Percentiles rank a stretch among this genome's conserved stretches.
Evolutionary conservation across 768 basidiomycete genomes (phyloP).

Genomic region (Gloeophyllum trabeum): DNA sequence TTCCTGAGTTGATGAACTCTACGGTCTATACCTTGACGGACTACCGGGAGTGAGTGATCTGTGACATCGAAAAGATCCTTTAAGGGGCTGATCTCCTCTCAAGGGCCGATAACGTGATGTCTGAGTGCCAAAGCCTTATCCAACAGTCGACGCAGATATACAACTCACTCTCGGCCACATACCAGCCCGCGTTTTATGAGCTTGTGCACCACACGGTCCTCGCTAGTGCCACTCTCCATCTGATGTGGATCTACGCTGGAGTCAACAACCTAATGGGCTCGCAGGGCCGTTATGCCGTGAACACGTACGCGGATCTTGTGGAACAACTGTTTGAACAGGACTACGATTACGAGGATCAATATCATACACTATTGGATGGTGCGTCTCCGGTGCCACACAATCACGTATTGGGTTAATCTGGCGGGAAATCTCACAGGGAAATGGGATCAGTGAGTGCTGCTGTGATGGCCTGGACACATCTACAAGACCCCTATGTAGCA

Average conservation of each 20-base stretch:
- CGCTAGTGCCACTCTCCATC: constrained; percentile 45
- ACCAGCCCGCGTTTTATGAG: constrained; percentile 57
- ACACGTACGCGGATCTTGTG: constrained; percentile 42
- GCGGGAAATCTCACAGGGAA: constrained; percentile 25
- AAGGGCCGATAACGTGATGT: constrained; percentile 2
- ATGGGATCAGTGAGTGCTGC: constrained; percentile 45
- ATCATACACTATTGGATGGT: constrained; percentile 47
- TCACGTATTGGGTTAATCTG: not conserved
- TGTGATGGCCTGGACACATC: not conserved
- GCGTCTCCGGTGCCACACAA: constrained; percentile 9
- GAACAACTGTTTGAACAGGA: constrained; percentile 49
- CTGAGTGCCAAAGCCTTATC: constrained; percentile 36
- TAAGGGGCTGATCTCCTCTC: not conserved
- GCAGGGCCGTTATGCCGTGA: constrained; percentile 54
- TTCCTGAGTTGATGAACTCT: constrained; percentile 53
- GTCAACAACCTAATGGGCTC: constrained; percentile 48
- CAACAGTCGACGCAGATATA: constrained; percentile 42
- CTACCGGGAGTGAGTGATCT: constrained; percentile 52
- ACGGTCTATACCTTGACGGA: constrained; percentile 54
- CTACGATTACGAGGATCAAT: constrained; percentile 47
- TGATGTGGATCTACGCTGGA: constrained; percentile 49
- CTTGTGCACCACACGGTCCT: constrained; percentile 54
- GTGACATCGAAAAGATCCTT: not conserved
- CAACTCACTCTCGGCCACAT: constrained; percentile 32
- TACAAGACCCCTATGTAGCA: constrained; percentile 13